phyloP scores from a whole-genome alignment of 2,329 filamentous ascomycete genomes.

The Fusarium begoniae region DNA sequence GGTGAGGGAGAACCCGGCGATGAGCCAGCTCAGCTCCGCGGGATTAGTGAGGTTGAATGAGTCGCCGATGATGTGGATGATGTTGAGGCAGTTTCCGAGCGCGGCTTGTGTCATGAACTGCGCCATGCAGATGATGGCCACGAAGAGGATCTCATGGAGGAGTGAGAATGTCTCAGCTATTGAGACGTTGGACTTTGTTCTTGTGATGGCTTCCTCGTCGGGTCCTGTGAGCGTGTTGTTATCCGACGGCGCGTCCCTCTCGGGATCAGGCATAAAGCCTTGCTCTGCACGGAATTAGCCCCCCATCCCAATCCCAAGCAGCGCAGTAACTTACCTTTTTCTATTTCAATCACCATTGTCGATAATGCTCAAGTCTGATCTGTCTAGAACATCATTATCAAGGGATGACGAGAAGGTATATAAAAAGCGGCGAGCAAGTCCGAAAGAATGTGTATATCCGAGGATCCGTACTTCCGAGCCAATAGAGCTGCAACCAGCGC shows the following conservation, averaged over 20 bases:
- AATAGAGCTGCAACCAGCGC: background rate
- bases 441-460: slow-evolving; percentile 1
- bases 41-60: slow-evolving; percentile 35
- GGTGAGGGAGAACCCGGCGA: slow-evolving; percentile 65
- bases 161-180: slow-evolving; percentile 37
- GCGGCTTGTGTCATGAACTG: slow-evolving; percentile 41
- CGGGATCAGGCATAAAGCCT: background rate
- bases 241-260: slow-evolving; percentile 18
- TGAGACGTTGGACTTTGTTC: slow-evolving; percentile 32
- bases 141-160: slow-evolving; percentile 27
- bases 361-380: background rate
- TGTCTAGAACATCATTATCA: background rate
- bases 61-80: slow-evolving; percentile 35
- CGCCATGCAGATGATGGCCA: slow-evolving; percentile 36
- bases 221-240: slow-evolving; percentile 17
- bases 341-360: slow-evolving; percentile 2
- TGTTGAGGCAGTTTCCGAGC: slow-evolving; percentile 38
- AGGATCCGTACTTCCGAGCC: slow-evolving; percentile 18
- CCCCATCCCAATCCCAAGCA: rapidly evolving
- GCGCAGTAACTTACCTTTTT: background rate
- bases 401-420: background rate
- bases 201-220: slow-evolving; percentile 31
- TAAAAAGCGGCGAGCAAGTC: slow-evolving; percentile 3
- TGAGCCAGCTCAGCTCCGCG: slow-evolving; percentile 55
- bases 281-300: slow-evolving; percentile 1